Conservation (phyloP, 202 grass and related monocot species). For the Panicum hallii region DNA sequence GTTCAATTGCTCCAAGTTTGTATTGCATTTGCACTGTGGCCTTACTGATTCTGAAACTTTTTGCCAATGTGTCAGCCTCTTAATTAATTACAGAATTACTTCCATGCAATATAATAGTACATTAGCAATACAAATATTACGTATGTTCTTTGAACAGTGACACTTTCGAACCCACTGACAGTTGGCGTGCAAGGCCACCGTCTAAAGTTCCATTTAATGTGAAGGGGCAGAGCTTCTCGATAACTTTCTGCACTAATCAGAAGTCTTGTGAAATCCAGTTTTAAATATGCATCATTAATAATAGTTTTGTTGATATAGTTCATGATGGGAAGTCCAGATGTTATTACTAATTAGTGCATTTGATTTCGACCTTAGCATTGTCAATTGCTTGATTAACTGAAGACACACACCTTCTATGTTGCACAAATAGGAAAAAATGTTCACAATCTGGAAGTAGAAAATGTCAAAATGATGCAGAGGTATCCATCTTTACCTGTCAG, state of each 20-base stretch:
- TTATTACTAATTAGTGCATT: neutral
- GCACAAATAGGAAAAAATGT: neutral
- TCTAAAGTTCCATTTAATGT: neutral
- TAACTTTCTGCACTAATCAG: neutral
- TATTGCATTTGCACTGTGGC: conserved; percentile 33
- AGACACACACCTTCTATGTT: conserved; percentile 24
- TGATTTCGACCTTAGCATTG: neutral
- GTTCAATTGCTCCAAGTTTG: conserved; percentile 25
- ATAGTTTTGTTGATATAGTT: neutral
- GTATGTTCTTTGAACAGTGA: neutral
- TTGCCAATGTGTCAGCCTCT: neutral
- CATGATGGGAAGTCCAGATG: neutral
- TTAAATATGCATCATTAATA: neutral
- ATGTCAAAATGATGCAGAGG: neutral
- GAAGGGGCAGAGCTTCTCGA: neutral
- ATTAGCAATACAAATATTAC: conserved; percentile 8
- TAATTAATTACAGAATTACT: conserved; percentile 7
- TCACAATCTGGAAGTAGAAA: neutral
- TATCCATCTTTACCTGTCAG: neutral
- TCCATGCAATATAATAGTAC: neutral
- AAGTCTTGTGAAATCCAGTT: conserved; percentile 3
- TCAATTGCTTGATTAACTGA: neutral
- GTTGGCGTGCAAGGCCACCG: neutral
- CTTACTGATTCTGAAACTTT: neutral
- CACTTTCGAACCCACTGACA: neutral